phyloP scores from a whole-genome alignment of 306 rosid genomes.

The Gillenia trifoliata region DNA sequence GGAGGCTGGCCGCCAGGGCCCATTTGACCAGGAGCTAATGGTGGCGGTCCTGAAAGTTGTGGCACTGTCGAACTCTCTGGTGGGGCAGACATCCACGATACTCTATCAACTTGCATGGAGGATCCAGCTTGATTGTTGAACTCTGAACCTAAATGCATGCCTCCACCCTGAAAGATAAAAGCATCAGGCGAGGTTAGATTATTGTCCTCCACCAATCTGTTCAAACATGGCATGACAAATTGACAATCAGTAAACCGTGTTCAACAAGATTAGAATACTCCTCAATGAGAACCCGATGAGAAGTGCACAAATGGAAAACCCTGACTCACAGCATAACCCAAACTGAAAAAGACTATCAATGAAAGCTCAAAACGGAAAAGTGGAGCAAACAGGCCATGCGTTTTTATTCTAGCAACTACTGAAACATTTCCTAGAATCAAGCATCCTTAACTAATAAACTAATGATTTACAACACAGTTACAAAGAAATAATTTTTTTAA shows the following conservation, averaged over 20 bases:
- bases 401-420: neutral
- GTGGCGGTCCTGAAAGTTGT: conserved; percentile 60
- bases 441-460: neutral
- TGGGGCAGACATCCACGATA: conserved; percentile 63
- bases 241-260: no score
- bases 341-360: neutral
- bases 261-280: neutral
- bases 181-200: neutral
- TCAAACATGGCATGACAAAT: neutral
- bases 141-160: conserved; percentile 56
- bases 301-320: neutral
- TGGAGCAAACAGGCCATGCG: neutral
- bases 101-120: conserved; percentile 73
- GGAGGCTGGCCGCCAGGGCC: conserved; percentile 56
- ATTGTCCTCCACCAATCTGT: neutral
- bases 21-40: conserved; percentile 46
- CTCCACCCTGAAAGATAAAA: conserved; percentile 51
- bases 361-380: neutral
- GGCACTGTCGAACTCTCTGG: conserved; percentile 43
- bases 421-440: neutral
- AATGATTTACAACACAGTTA: neutral
- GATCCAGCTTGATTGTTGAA: conserved; percentile 62
- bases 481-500: neutral
- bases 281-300: neutral
- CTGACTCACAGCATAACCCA: neutral